Evolutionary conservation across 768 basidiomycete species (phyloP), one percentile per base, ranked within the genome.

Genomic region (Collybiopsis confluens): DNA sequence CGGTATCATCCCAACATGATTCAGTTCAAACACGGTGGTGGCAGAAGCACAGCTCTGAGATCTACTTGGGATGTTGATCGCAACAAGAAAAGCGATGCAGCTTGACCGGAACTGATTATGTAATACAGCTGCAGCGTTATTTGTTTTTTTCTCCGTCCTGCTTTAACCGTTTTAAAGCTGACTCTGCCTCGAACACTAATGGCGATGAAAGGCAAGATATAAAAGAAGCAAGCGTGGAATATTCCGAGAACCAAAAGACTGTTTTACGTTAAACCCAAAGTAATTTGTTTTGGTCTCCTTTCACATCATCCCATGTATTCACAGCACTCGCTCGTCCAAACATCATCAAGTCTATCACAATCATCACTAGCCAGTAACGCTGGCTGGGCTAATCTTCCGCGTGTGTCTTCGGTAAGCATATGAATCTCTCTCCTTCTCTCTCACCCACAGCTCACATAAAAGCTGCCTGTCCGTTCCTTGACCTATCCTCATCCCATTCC

Each of bases 391-490:
- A 20, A 24, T 26, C 23, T 44, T 43, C 43, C 43, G 26, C 52
- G 52, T 53, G 52, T 53, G n/a, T 43, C 15, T 37, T 6, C 52
- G 10, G 52, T 53, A 45, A 53, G 52, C 43, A 53, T 26, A 53
- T 44, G 30, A 3, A 23, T 42, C 24, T 4, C 45, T 26, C 33
- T 35, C 40, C n/a, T 41, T 41, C 41, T 18, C 35, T 30, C 38
- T 24, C 21, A 28, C 21, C 30, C 28, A 24, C 5, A 16, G 16
- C 28, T 23, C 28, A 36, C 27, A 40, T 30, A 44, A 44, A 45
- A 24, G 9, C 30, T 5, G 21, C 30, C 33, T 45, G 20, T 24
- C 38, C 28, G 10, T 20, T 30, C 24, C 42, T 3, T 21, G 35
- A 20, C 24, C 6, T 24, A 21, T 21, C 24, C 26, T 23, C 3